Base-by-base conservation (phyloP, 2,329 filamentous ascomycete genomes). In the Cryphonectria radicalis region DNA sequence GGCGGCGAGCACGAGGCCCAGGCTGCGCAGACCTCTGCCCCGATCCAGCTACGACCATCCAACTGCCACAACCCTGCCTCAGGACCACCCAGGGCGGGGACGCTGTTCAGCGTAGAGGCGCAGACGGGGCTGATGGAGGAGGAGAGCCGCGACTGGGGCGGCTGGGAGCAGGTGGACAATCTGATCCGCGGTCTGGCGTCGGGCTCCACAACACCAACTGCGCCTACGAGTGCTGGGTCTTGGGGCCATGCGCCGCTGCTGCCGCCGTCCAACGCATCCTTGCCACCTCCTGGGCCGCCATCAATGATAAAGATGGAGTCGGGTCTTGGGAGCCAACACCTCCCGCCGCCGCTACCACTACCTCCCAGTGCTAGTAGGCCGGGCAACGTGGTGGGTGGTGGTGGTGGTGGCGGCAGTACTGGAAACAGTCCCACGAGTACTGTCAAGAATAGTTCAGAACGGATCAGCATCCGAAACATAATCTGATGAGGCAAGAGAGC, bases 131-230 rank as follows among this genome's bases (percentile, higher is more conserved):
- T 91, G 17, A 87, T 84, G 0, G 85, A 86, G 35, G 86, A 87
- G 14, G 89, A 91, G 74, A 83, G 84, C 62, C 84, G 86, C 68
- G 91, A 92, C 63, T 97, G 93, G 93, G 90, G 90, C 67, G 93
- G 93, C 2, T 98, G 95, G 95, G 88, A 89, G 32, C 87, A 88
- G 73, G 84, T 97, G 19, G 91, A 96, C 76, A 84, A 86, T 68
- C 84, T 88, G 32, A 83, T 93, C 4, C 83, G 86, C 25, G 84
- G 86, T 57, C 80, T 94, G 46, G 76, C 85, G 80, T 73, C 84
- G 80, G 70, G 71, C 8, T 67, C 75, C 3, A 73, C 78, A 11
- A 73, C 73, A 28, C 70, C 74, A 11, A 73, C 73, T 11, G 53
- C 71, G 17, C 43, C 68, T 59, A 46, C 64, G 28, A 72, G 68